These are phyloP conservation scores for Phaffia rhodozyma DNA, from an alignment of 1,284 basidiomycete genomes.

Conservation along the genomic window DNA sequence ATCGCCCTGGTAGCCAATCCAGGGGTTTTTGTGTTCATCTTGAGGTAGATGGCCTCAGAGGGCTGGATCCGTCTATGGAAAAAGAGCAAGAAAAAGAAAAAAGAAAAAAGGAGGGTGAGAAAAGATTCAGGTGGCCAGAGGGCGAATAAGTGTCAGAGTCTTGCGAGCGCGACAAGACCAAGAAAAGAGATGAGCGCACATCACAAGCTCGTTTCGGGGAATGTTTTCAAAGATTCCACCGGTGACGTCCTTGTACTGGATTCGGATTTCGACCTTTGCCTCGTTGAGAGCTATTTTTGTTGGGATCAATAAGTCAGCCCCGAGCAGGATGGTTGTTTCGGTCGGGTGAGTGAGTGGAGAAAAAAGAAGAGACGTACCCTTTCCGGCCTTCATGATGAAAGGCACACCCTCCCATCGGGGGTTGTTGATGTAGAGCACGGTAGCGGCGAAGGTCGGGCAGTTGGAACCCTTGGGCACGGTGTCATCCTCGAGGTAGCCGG, in stretches of 20 bases:
- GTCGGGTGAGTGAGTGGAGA: too few relatives aligned
- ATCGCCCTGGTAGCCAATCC: conserved; percentile 78
- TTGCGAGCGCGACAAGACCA: neutral
- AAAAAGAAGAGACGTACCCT: conserved; percentile 46
- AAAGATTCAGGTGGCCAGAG: neutral
- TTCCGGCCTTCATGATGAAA: conserved; percentile 92
- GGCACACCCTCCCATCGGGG: conserved; percentile 95
- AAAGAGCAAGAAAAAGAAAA: conserved; percentile 48
- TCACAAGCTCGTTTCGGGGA: conserved; percentile 84
- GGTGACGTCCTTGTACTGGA: conserved; percentile 89
- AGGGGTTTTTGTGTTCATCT: conserved; percentile 86
- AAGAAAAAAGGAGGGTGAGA: neutral
- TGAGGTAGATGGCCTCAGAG: conserved; percentile 85
- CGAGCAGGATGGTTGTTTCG: neutral
- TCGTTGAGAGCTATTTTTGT: conserved; percentile 69
- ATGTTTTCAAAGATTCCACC: conserved; percentile 92
- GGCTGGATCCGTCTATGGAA: conserved; percentile 79
- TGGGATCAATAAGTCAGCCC: neutral
- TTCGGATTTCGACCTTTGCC: conserved; percentile 89
- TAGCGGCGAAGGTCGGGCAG: conserved; percentile 85
- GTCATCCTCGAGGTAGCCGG: conserved; percentile 91
- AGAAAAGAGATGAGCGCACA: conserved; percentile 29
- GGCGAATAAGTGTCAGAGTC: too few relatives aligned
- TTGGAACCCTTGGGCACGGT: conserved; percentile 82
- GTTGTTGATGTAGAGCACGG: conserved; percentile 79